Evolutionary conservation across 192 early-diverging fungal genomes (phyloP), one percentile per base, ranked within the genome.

Genomic region (Rhizophagus clarus): DNA sequence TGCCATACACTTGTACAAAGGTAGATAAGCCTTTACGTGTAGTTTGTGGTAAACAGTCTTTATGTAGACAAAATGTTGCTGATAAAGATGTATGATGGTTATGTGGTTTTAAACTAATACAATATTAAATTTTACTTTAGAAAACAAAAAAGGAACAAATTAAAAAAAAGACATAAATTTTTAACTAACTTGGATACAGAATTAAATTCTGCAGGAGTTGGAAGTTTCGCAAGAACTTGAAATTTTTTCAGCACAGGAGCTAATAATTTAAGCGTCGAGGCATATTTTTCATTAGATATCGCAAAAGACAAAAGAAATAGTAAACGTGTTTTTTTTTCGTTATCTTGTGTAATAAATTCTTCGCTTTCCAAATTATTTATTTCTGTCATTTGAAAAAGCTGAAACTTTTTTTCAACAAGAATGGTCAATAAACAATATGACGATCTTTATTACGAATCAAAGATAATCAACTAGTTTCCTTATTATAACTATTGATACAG

Each of bases 71-170:
- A 15, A 31, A 4, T 20, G 34, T 22, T 6, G 76, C 42, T 24
- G 24, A 17, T 32, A 68, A 28, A 31, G 64, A 15, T 3, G 76
- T 68, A 11, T 37, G 4, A 32, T 78, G 76, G 22, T 26, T 42
- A 68, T 78, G 76, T 4, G 61, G n/a, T 20, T 68, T 66, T n/a
- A 22, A 24, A n/a, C 76, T 78, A 78, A 11, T 11, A 75, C 7
- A 45, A n/a, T 10, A 11, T 11, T 40, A 75, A 62, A 24, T 32
- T 28, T 56, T 28, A 32, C 12, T 3, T 32, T 75, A n/a, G 11
- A 22, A 32, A 56, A 1, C 8, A 28, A 45, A 1, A 3, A 51
- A n/a, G 8, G 6, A 40, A 34, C 26, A 62, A 61, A 20, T 56
- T 40, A 22, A 71, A 71, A n/a, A 37, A n/a, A 75, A 40, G 6